Base-by-base conservation (phyloP, 2,329 filamentous ascomycete species). In the Acarospora socialis region DNA sequence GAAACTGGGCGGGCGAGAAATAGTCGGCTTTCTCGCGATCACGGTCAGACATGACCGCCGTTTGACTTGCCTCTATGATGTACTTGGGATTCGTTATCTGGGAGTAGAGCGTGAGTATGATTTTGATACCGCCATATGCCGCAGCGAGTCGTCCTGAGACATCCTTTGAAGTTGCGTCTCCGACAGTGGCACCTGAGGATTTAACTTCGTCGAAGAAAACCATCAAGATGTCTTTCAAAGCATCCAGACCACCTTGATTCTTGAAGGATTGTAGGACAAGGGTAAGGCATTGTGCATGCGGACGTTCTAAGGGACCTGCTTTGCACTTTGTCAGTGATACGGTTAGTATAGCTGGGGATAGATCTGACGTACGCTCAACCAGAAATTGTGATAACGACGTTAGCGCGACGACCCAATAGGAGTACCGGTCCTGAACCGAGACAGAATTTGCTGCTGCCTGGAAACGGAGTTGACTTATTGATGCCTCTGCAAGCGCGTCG, bases 191-290 rank as follows among this genome's bases (percentile, higher is more conserved):
- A 8, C 62, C 57, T 18, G 67, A 55, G 4, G 53, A 50, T 37
- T 63, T 61, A 18, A 71, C 63, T 37, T 76, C 69, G 5, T 65
- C 56, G 32, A 72, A 66, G 45, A 92, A 90, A 12, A 69, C 65
- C 23, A 71, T 61, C 7, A 92, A 66, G 49, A 92, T 75, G 0
- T 67, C 60, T 44, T 81, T 83, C 38, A 95, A 59, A 4, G 73
- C 66, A 6, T 74, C 67, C 36, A 98, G 66, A 0, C 90, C 87
- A 22, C 73, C 75, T 28, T 74, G 69, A 37, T 82, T 76, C 52
- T 86, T 87, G 60, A 98, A 94, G 1, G 83, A 80, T 34, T 86
- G 68, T 15, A 98, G 65, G 21, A 95, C 76, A 17, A 90, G 68
- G 25, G 83, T 79, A 39, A 76, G 51, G 39, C 61, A 61, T 42